These are phyloP conservation scores for Boletus huronensis DNA, from an alignment of 768 basidiomycete species.

Conservation along the genomic window DNA sequence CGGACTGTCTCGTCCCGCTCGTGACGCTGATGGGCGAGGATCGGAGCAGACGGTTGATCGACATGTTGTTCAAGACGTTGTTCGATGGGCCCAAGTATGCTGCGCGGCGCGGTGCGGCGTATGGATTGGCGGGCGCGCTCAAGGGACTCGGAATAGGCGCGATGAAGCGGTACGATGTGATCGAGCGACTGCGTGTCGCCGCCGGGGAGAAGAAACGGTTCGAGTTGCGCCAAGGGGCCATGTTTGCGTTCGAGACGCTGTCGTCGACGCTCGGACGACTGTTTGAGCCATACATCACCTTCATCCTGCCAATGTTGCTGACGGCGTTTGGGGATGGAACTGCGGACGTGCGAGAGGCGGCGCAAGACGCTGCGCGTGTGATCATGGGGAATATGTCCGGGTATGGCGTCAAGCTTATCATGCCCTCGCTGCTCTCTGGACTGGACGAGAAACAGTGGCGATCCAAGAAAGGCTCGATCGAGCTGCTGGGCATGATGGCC, in stretches of 20 bases:
- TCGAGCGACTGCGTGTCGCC: conserved; percentile 67
- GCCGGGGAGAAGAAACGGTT: conserved; percentile 87
- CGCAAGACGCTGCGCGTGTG: conserved; percentile 84
- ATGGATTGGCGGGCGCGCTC: conserved; percentile 89
- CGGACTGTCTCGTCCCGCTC: conserved; percentile 89
- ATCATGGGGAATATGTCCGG: conserved; percentile 96
- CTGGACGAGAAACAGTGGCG: conserved; percentile 99
- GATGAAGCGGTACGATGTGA: conserved; percentile 80
- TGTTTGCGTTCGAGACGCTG: conserved; percentile 94
- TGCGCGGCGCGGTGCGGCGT: conserved; percentile 92
- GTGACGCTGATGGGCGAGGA: conserved; percentile 61
- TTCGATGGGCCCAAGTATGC: conserved; percentile 84
- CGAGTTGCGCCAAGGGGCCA: conserved; percentile 86
- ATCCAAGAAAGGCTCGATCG: conserved; percentile 95
- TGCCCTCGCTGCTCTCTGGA: conserved; percentile 85
- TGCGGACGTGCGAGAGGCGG: conserved; percentile 88
- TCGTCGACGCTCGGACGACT: conserved; percentile 81
- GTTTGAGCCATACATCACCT: conserved; percentile 91
- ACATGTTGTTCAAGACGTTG: conserved; percentile 72
- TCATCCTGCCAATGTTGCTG: conserved; percentile 79
- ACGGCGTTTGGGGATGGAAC: conserved; percentile 82
- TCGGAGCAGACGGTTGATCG: conserved; percentile 52
- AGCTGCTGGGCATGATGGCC: conserved; percentile 96
- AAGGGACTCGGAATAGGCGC: conserved; percentile 86
- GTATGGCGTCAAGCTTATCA: conserved; percentile 92